These are phyloP conservation scores for Saturnispora saitoi DNA, from an alignment of 805 yeast species.

Conservation along the genomic window DNA sequence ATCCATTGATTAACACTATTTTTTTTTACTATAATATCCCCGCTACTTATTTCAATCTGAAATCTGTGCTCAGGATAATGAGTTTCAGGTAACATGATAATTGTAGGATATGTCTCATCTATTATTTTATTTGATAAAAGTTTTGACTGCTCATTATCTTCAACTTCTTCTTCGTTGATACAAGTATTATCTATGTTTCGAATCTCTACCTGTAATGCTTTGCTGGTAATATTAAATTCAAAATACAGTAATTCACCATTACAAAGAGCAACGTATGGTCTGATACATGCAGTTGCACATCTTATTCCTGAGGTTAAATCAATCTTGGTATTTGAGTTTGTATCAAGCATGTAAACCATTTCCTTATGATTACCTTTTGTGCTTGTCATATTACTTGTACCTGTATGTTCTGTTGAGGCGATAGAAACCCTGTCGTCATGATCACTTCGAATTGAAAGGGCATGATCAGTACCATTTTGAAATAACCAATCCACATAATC, in stretches of 20 bases:
- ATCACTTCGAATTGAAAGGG: neutral
- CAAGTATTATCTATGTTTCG: neutral
- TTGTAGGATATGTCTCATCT: slow-evolving; percentile 35
- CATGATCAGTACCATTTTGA: slow-evolving; percentile 3
- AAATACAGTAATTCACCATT: slow-evolving; percentile 49
- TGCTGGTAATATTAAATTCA: slow-evolving; percentile 48
- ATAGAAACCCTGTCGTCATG: neutral
- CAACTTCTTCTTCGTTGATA: neutral
- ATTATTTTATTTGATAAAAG: neutral
- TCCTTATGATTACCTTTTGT: neutral
- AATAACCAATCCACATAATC: slow-evolving; percentile 13
- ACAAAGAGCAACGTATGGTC: slow-evolving; percentile 67
- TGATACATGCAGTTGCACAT: slow-evolving; percentile 61
- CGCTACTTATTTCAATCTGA: slow-evolving; percentile 46
- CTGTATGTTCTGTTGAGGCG: neutral
- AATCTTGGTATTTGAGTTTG: neutral
- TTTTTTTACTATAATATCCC: slow-evolving; percentile 38
- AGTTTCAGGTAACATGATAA: slow-evolving; percentile 60
- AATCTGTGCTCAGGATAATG: slow-evolving; percentile 52
- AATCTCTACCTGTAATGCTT: slow-evolving; percentile 35
- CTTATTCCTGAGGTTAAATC: slow-evolving; percentile 46
- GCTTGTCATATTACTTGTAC: neutral
- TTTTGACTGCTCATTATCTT: neutral
- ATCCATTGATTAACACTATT: slow-evolving; percentile 46
- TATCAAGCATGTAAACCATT: neutral